These are phyloP conservation scores for Seiridium unicorne DNA, from an alignment of 2,329 filamentous ascomycete genomes.

Conservation along the genomic window DNA sequence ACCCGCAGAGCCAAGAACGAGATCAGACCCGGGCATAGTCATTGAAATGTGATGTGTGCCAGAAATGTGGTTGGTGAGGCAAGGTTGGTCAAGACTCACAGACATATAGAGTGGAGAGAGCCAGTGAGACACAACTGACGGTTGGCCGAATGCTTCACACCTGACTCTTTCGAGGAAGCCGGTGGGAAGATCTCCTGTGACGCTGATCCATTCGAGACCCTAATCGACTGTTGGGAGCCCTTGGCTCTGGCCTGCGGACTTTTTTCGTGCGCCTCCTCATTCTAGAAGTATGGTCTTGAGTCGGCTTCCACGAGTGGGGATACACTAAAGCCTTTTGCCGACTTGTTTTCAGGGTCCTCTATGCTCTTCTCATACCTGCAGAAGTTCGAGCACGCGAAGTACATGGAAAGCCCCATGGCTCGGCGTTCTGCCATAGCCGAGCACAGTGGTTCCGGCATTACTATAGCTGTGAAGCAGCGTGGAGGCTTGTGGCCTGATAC, in stretches of 20 bases:
- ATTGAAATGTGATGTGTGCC: not conserved
- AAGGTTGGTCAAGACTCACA: not conserved
- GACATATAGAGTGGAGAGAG: not conserved
- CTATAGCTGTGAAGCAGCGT: no score
- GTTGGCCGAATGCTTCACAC: not conserved
- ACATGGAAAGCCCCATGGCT: no score
- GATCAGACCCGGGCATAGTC: not conserved
- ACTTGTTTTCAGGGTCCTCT: no score
- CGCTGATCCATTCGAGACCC: conserved; percentile 8
- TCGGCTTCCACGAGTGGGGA: no score
- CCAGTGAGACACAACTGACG: not conserved
- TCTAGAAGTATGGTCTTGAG: no score
- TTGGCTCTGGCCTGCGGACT: not conserved
- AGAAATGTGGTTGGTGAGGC: not conserved
- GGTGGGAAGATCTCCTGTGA: conserved; percentile 1
- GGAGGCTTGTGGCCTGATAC: no score
- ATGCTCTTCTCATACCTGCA: no score
- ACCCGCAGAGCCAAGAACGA: not conserved
- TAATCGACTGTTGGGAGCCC: not conserved
- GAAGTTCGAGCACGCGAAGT: no score
- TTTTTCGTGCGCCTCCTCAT: not conserved
- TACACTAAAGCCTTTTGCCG: no score
- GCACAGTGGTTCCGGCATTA: no score
- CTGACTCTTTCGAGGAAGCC: conserved; percentile 1
- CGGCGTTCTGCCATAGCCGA: no score